A percentile compares a stretch with the other conserved stretches of the same genome.
Conservation (phyloP, 1,284 basidiomycete species). For the Ceratobasidium sp. region DNA sequence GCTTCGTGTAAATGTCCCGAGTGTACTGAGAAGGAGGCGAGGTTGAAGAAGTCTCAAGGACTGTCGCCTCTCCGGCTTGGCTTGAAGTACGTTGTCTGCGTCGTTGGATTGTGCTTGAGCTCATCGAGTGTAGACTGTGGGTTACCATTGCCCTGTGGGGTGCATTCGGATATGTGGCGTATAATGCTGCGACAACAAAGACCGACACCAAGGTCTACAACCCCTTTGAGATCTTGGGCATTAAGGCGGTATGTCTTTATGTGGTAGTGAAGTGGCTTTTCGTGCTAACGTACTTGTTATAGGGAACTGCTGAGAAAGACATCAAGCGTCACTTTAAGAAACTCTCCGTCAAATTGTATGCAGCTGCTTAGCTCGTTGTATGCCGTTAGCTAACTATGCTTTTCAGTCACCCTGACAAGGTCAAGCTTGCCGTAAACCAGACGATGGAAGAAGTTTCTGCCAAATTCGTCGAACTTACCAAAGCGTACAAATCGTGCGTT, state of each 20-base stretch:
- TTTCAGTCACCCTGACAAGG: constrained; percentile 95
- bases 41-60: constrained; percentile 63
- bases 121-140: constrained; percentile 62
- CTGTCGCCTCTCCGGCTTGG: constrained; percentile 65
- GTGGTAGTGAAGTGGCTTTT: neutral
- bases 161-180: constrained; percentile 76
- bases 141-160: constrained; percentile 83
- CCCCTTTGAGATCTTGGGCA: constrained; percentile 94
- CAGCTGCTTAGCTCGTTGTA: constrained; percentile 48
- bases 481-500: constrained; percentile 94
- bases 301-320: constrained; percentile 85
- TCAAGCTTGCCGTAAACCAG: constrained; percentile 84
- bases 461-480: constrained; percentile 94
- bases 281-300: constrained; percentile 16
- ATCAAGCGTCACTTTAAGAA: constrained; percentile 98
- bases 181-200: constrained; percentile 73
- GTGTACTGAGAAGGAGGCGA: constrained; percentile 72
- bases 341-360: constrained; percentile 90
- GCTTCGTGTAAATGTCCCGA: constrained; percentile 76
- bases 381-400: constrained; percentile 46
- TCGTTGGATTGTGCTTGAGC: constrained; percentile 31
- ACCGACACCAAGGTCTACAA: constrained; percentile 85
- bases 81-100: constrained; percentile 61
- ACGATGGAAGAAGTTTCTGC: constrained; percentile 92
- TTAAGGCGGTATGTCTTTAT: constrained; percentile 69